Evolutionary conservation across 139 green algal genomes (phyloP).

Genomic region (Chlorella vulgaris): DNA sequence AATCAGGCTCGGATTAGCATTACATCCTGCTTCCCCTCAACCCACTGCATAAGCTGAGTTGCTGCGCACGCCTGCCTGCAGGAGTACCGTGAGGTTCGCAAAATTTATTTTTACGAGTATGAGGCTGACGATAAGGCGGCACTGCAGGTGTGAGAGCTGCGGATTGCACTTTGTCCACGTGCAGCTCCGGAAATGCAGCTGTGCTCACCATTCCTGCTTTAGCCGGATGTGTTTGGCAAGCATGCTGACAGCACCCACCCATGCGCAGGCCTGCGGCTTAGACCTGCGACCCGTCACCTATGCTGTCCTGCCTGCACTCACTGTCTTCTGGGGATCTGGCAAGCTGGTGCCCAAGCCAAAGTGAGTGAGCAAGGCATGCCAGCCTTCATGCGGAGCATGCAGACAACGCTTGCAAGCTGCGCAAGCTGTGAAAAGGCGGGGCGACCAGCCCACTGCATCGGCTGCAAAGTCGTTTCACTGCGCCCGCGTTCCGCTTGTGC

Average conservation of each 20-base stretch:
- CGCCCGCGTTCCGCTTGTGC: not conserved
- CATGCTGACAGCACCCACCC: too few species aligned
- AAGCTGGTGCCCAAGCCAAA: not conserved
- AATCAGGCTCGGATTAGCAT: not conserved
- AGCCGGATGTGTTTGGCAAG: too few species aligned
- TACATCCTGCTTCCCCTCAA: not conserved
- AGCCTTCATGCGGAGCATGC: not conserved
- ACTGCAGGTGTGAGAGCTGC: too few species aligned
- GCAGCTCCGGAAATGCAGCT: too few species aligned
- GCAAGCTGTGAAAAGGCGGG: too few species aligned
- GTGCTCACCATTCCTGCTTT: too few species aligned
- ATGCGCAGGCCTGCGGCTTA: not conserved
- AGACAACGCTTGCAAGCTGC: too few species aligned
- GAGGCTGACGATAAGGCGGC: conserved; percentile 7
- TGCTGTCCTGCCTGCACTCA: not conserved
- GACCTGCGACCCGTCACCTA: conserved; percentile 33
- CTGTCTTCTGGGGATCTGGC: not conserved
- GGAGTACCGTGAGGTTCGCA: conserved; percentile 16
- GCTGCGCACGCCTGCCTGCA: not conserved
- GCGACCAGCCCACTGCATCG: too few species aligned
- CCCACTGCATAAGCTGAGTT: not conserved
- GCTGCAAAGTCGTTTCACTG: not conserved
- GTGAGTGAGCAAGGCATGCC: not conserved
- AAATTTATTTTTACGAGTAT: conserved; percentile 9
- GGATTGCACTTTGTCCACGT: too few species aligned